Conservation (phyloP, 305 asterid species). For the Salvia sclarea region DNA sequence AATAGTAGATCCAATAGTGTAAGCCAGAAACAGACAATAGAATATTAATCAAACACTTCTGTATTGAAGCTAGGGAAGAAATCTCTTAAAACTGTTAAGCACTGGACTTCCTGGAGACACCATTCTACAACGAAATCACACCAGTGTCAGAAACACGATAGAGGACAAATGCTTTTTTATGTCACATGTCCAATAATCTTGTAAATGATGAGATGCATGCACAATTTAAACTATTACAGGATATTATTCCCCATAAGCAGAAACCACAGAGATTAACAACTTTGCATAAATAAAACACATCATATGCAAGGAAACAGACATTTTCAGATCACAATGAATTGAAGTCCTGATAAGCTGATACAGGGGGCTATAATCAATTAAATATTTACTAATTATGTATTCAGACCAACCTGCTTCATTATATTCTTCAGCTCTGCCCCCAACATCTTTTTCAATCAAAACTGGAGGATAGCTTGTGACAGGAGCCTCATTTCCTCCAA, state of each 20-base stretch:
- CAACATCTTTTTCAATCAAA: conserved; percentile 57
- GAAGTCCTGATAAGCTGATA: not conserved
- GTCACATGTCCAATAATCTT: not conserved
- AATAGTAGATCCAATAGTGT: not conserved
- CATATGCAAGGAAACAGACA: not conserved
- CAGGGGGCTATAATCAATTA: conserved; percentile 18
- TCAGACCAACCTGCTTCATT: conserved; percentile 47
- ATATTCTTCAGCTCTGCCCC: conserved; percentile 46
- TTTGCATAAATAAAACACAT: not conserved
- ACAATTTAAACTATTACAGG: not conserved
- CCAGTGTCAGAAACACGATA: not conserved
- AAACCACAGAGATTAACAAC: conserved; percentile 10
- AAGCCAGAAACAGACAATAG: not conserved
- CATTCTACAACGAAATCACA: not conserved
- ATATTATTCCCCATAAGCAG: not conserved
- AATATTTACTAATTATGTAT: conserved; percentile 21
- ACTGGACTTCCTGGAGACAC: not conserved
- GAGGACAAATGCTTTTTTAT: not conserved
- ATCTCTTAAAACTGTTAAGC: not conserved
- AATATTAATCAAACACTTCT: not conserved
- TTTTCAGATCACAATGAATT: conserved; percentile 8
- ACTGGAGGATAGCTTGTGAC: conserved; percentile 71
- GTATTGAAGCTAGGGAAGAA: not conserved
- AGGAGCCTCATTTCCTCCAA: conserved; percentile 83
- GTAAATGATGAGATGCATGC: not conserved